Evolutionary conservation across 495 filamentous ascomycete species (phyloP).

Genomic region (Amniculicola lignicola): DNA sequence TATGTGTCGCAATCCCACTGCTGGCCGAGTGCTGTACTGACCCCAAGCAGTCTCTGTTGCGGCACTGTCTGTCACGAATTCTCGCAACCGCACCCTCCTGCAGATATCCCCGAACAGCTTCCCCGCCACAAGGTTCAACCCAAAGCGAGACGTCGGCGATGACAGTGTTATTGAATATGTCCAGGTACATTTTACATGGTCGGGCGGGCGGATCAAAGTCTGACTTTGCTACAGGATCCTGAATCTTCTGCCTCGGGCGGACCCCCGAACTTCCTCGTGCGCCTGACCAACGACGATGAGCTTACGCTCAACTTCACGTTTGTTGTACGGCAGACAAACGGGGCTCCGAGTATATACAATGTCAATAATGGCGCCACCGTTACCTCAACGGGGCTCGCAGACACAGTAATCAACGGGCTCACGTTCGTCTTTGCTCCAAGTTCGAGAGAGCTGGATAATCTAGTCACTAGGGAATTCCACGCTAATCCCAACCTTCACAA

Average conservation of each 20-base stretch:
- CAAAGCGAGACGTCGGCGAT: conserved; percentile 72
- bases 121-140: conserved; percentile 75
- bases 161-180: conserved; percentile 80
- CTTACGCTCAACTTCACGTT: conserved; percentile 90
- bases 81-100: conserved; percentile 67
- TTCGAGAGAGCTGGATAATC: conserved; percentile 80
- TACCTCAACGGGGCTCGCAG: conserved; percentile 47
- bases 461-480: conserved; percentile 92
- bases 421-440: conserved; percentile 90
- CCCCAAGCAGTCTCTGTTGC: conserved; percentile 72
- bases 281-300: conserved; percentile 85
- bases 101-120: conserved; percentile 84
- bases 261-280: conserved; percentile 74
- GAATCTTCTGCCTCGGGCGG: conserved; percentile 57
- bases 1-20: conserved; percentile 44
- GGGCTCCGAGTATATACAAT: conserved; percentile 41
- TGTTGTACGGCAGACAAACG: conserved; percentile 67
- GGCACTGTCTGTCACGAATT: conserved; percentile 73
- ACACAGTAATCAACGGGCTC: conserved; percentile 81
- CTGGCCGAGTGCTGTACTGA: conserved; percentile 9
- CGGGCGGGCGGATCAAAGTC: not conserved
- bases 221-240: conserved; percentile 57
- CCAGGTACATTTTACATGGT: conserved; percentile 58
- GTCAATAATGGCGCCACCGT: conserved; percentile 51
- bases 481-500: conserved; percentile 97